A percentile compares a stretch with the other conserved stretches of the same genome.
These are phyloP conservation scores for Metschnikowia lochheadii DNA, from an alignment of 805 yeast species.

Conservation along the genomic window DNA sequence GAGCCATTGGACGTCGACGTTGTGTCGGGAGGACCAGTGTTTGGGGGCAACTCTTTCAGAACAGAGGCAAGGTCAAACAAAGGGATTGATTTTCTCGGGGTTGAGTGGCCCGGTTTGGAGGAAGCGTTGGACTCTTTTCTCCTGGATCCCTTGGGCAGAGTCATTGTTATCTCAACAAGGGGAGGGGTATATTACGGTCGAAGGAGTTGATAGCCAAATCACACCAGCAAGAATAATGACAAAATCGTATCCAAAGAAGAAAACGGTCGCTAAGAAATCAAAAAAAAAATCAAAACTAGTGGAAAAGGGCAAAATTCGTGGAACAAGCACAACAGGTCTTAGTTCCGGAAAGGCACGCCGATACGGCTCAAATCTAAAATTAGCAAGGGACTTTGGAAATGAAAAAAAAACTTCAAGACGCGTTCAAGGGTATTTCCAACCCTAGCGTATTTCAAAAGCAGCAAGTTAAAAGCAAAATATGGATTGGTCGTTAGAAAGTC, in stretches of 20 bases:
- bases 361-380: neutral
- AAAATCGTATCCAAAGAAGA: neutral
- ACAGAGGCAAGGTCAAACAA: constrained; percentile 9
- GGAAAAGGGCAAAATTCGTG: too few species aligned
- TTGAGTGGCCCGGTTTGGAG: neutral
- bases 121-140: neutral
- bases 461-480: neutral
- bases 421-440: neutral
- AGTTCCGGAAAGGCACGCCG: neutral
- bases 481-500: too few species aligned
- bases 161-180: neutral
- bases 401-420: too few species aligned
- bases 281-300: too few species aligned
- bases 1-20: constrained; percentile 8
- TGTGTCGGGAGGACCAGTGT: constrained; percentile 17
- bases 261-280: neutral
- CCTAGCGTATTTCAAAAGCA: neutral
- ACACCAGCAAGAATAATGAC: neutral
- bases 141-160: constrained; percentile 1
- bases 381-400: neutral
- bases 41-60: constrained; percentile 15
- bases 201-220: too few species aligned
- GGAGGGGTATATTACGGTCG: neutral
- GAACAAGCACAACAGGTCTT: too few species aligned
- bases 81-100: neutral